A percentile compares a stretch with the other conserved stretches of the same genome.
These are phyloP conservation scores for Pythium diclinum DNA, from an alignment of 352 stramenopile genomes.

Conservation along the genomic window DNA sequence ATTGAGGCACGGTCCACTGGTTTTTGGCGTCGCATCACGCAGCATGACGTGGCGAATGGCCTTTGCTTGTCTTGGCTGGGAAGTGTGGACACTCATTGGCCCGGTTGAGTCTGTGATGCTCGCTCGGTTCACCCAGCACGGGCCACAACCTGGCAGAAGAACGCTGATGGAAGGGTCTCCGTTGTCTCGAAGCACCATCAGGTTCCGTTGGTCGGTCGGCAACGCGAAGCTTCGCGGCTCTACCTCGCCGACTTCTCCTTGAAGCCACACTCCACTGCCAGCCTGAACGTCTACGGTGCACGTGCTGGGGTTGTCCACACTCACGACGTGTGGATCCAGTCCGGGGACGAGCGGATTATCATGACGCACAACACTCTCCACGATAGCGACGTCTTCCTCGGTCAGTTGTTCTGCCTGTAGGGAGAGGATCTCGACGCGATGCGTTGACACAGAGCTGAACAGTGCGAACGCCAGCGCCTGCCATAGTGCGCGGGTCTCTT, in stretches of 20 bases:
- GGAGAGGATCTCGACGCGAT: neutral
- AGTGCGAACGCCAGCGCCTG: neutral
- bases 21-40: too few species aligned
- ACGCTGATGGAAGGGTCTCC: neutral
- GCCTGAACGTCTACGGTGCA: neutral
- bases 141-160: neutral
- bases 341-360: neutral
- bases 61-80: too few species aligned
- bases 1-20: too few species aligned
- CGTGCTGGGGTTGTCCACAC: neutral
- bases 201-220: neutral
- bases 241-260: neutral
- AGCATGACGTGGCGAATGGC: too few species aligned
- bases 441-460: neutral
- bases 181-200: neutral
- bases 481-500: neutral
- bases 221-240: neutral
- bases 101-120: neutral
- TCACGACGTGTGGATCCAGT: neutral
- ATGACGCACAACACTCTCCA: neutral
- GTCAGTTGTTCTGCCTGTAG: neutral
- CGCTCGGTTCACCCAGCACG: neutral
- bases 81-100: too few species aligned
- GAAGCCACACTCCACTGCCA: neutral
- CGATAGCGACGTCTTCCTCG: neutral